Conservation (phyloP, 805 yeast species). For the Zygoascus flipseniorum region DNA sequence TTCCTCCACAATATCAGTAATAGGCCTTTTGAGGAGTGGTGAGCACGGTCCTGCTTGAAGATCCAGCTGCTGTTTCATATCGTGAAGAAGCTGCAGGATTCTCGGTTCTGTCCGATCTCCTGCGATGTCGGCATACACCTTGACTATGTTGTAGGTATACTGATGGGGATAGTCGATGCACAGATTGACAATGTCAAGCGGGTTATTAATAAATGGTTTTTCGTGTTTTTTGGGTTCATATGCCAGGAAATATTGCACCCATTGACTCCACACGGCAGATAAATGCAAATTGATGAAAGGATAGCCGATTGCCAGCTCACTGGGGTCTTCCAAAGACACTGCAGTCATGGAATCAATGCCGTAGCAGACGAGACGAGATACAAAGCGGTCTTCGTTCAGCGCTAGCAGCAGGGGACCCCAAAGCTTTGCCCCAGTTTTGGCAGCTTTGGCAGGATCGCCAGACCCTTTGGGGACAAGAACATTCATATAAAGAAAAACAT, state of each 20-base stretch:
- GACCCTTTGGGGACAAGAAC: conserved; percentile 25
- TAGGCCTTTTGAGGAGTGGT: neutral
- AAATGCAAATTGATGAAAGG: neutral
- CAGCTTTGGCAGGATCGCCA: conserved; percentile 1
- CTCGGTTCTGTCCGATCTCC: neutral
- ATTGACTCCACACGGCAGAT: conserved; percentile 1
- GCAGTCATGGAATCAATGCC: conserved; percentile 4
- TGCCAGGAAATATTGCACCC: conserved; percentile 6
- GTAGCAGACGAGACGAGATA: conserved; percentile 4
- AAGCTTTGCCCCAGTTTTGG: conserved; percentile 7
- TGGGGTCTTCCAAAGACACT: neutral
- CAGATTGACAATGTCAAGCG: neutral
- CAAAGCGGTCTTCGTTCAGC: conserved; percentile 9
- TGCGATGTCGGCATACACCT: neutral
- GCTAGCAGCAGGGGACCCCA: conserved; percentile 14
- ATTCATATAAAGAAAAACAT: conserved; percentile 27
- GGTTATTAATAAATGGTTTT: conserved; percentile 1
- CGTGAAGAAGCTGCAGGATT: neutral
- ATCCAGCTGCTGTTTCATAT: conserved; percentile 5
- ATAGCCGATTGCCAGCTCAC: neutral
- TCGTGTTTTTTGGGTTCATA: neutral
- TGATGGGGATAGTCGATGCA: conserved; percentile 4
- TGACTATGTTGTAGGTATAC: conserved; percentile 2
- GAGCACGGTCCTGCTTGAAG: neutral
- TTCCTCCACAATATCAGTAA: conserved; percentile 8